Evolutionary conservation across 192 early-diverging fungal species (phyloP).

Genomic region (Coemansia sp.): DNA sequence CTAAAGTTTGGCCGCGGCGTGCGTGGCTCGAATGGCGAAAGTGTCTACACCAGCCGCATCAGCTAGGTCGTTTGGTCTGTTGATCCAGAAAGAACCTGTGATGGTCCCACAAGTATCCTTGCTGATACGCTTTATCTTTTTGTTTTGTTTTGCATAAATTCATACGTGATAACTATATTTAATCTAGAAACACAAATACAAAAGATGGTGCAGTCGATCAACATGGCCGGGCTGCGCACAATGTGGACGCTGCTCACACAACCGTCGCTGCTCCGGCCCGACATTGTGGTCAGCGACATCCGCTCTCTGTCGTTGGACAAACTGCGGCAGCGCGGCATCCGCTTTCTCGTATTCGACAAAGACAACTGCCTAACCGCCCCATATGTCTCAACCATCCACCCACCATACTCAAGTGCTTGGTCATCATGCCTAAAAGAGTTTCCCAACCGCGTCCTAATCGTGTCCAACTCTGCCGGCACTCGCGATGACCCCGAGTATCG

Average conservation of each 20-base stretch:
- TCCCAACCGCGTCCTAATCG: slow-evolving; percentile 69
- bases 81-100: too few species aligned
- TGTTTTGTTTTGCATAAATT: too few species aligned
- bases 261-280: slow-evolving; percentile 73
- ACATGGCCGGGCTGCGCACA: slow-evolving; percentile 63
- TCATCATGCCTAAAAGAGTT: slow-evolving; percentile 62
- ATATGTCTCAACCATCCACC: slow-evolving; percentile 68
- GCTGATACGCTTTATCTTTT: too few species aligned
- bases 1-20: slow-evolving; percentile 44
- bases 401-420: slow-evolving; percentile 73
- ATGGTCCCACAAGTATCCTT: too few species aligned
- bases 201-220: slow-evolving; percentile 79
- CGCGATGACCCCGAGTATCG: slow-evolving; percentile 61
- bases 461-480: slow-evolving; percentile 92
- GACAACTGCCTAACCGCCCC: slow-evolving; percentile 94
- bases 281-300: slow-evolving; percentile 73
- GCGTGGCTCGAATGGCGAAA: slow-evolving; percentile 24
- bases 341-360: slow-evolving; percentile 90
- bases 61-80: slow-evolving; percentile 1
- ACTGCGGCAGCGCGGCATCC: slow-evolving; percentile 60
- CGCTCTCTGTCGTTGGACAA: slow-evolving; percentile 64
- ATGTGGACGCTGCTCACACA: slow-evolving; percentile 57
- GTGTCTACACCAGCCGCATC: slow-evolving; percentile 39
- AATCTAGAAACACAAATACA: background rate
- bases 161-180: background rate